Evolutionary conservation across 2,329 filamentous ascomycete species (phyloP), one percentile per base, ranked within the genome.

Genomic region (Diaporthe sp.): DNA sequence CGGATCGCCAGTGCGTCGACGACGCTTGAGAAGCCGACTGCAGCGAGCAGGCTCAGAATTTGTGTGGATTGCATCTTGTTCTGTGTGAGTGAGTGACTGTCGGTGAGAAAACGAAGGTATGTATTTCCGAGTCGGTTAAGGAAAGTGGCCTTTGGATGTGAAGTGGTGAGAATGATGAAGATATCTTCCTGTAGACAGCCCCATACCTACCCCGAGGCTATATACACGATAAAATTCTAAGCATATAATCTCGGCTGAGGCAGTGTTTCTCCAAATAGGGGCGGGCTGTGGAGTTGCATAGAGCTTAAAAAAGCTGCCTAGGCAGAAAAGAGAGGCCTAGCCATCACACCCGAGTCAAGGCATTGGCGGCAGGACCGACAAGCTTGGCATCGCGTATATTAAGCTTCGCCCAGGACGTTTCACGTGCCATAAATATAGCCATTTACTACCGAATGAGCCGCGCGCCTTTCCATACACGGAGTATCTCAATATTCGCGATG

Each of bases 1-100:
- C 79, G 78, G 58, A 81, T 68, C 49, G 79, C 76, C 62, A 83
- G 53, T 28, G 71, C 58, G 46, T 57, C 28, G 19, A 53, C 71
- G 49, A 7, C 31, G 68, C 19, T 12, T 6, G 68, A 59, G 68
- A 71, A 71, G 25, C 46, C 59, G 19, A 58, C 71, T 31, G 71
- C 59, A 39, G 71, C 59, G 25, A 73, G 34, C n/a, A 73, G 71
- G 6, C 71, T 44, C 9, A 73, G n/a, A 10, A 73, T 7, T 46
- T 39, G 46, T 44, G 59, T 44, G 59, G 71, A 49, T 25, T 55
- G 59, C 71, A 73, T 73, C 7, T 67, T 57, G 71, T 28, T 42
- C 17, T 22, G 15, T 31, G 42, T 59, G 42, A 73, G 51, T 53
- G 71, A 73, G 31, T 53, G 71, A 57, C 58, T 73, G 7, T 28